Base-by-base conservation (phyloP, 1,284 basidiomycete genomes). In the Thelephora terrestris region DNA sequence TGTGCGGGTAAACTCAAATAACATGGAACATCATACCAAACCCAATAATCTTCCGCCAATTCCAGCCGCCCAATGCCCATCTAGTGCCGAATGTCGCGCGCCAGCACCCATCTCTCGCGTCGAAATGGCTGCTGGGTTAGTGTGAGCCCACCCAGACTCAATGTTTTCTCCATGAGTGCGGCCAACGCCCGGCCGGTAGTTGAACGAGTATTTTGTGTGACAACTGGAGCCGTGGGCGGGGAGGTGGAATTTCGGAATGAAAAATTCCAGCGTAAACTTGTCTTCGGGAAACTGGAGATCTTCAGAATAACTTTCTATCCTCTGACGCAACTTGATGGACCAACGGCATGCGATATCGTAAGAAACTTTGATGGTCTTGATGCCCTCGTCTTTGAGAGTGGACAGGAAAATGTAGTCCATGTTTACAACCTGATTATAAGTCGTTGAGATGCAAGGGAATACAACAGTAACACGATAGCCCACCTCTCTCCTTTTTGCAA, bases 221-320 rank as follows among this genome's bases (percentile, higher is more conserved):
- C 54, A 52, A 5, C 17, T 20, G 1, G 34, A 46, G 24, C 47
- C 37, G 25, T 61, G 58, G 10, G 46, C 53, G 10, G 45, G 20
- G 12, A 54, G 46, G 43, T 60, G 57, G 14, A 54, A 50, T 46
- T 59, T 59, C 1, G 57, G 58, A 9, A 60, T 54, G 2, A 47
- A 44, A 21, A 38, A 58, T 44, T n/a, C n/a, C n/a, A n/a, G n/a
- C n/a, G n/a, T n/a, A n/a, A n/a, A n/a, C 0, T 20, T 16, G 5
- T 14, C 32, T 9, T 40, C 34, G 7, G 52, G 38, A 9, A 52
- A 5, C 7, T 47, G 18, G 32, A 50, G 44, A 1, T 27, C 16
- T 18, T 24, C 2, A 54, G 51, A 16, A 38, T 42, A 10, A 17
- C 38, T 38, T 17, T 18, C 10, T 9, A 34, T 47, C 10, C n/a